Conservation (phyloP, 441 rosid species). For the Euphorbia schlechtendalii region DNA sequence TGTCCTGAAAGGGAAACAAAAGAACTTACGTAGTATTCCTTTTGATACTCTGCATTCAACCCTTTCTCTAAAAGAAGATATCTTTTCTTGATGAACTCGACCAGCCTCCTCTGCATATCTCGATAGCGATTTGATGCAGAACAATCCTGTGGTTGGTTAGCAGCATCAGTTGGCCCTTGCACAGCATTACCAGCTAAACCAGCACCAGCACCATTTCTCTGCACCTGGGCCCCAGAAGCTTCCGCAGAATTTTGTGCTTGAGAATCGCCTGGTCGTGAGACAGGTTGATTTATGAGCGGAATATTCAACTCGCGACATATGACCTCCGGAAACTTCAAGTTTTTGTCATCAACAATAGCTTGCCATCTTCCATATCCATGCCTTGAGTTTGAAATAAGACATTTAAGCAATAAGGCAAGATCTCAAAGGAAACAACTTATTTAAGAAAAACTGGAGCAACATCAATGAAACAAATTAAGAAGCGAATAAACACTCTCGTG, state of each 20-base stretch:
- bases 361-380: conserved; percentile 99
- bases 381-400: conserved; percentile 37
- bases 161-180: conserved; percentile 45
- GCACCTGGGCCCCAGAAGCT: conserved; percentile 43
- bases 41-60: conserved; percentile 64
- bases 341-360: conserved; percentile 95
- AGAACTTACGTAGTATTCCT: conserved; percentile 54
- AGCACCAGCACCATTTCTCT: conserved; percentile 43
- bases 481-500: background rate
- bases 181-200: conserved; percentile 37
- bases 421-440: background rate
- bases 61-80: conserved; percentile 91
- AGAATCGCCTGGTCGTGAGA: conserved; percentile 53
- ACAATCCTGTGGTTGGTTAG: conserved; percentile 41
- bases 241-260: conserved; percentile 56
- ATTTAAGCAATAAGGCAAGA: conserved; percentile 10
- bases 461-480: background rate
- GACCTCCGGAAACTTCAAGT: conserved; percentile 71
- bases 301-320: conserved; percentile 88
- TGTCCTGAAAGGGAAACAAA: background rate
- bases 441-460: background rate
- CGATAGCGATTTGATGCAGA: conserved; percentile 57
- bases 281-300: conserved; percentile 57
- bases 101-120: conserved; percentile 92
- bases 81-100: conserved; percentile 92